Evolutionary conservation across 805 yeast genomes (phyloP), one percentile per base, ranked within the genome.

Genomic region (Candida taoyuanica): DNA sequence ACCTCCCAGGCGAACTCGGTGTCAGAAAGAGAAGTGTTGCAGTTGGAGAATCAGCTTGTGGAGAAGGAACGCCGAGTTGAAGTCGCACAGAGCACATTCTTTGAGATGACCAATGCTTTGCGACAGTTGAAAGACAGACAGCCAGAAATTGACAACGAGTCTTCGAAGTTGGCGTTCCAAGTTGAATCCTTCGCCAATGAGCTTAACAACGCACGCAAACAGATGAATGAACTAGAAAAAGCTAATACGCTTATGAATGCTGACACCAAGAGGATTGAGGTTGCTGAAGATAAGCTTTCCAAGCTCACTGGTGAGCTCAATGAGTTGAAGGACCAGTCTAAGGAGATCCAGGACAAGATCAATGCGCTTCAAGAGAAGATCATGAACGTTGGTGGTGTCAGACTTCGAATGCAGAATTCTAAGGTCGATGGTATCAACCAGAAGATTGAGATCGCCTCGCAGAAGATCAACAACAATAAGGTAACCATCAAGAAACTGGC

Each of bases 381-480:
- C 28, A 77, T 89, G 85, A 81, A 84, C 34, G 81, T 86, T 37
- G 99, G 99, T 37, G 99, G 99, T 43, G 81, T 85, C 7, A 78
- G 78, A 44, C 67, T 93, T 46, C 77, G 85, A 40, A 59, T 84
- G 43, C 96, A 88, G 52, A 82, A 78, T 44, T 75, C 94, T 1
- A 83, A 78, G 53, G 96, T 93, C 7, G 88, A 79, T 50, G 82
- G 94, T 2, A 67, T 83, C 24, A 66, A 68, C 30, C 85, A 83
- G 49, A 74, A 76, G 51, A 72, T 84, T 20, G 85, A 79, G 37
- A 73, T 81, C 15, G 58, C 78, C 12, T 65, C 63, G 25, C 74
- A 75, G 31, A 78, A 76, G 49, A 68, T 78, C 12, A 68, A 80
- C 5, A 73, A 71, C 21, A 85, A 77, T 40, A 73, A 68, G 39